Evolutionary conservation across 2,329 filamentous ascomycete species (phyloP).

Genomic region (Colletotrichum cereale): DNA sequence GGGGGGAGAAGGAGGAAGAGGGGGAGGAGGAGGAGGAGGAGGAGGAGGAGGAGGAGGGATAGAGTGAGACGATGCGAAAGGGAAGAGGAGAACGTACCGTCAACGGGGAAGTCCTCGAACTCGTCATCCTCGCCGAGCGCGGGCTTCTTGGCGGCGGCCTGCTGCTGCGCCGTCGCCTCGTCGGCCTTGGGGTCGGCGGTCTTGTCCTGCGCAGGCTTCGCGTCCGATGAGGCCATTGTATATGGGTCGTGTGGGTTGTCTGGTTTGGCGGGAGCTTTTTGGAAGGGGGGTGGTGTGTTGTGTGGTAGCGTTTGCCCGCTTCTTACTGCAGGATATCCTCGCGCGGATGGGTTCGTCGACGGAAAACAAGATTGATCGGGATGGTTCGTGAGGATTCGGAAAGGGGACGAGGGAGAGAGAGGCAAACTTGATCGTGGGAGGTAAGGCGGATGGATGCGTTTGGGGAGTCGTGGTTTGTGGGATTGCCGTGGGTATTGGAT

Average conservation of each 20-base stretch:
- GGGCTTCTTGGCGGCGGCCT: slow-evolving; percentile 56
- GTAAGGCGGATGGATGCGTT: not conserved
- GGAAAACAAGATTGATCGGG: not conserved
- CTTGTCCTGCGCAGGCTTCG: slow-evolving; percentile 48
- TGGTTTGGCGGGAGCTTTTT: not conserved
- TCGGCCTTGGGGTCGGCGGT: slow-evolving; percentile 56
- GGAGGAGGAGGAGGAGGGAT: not conserved
- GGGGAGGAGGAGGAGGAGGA: slow-evolving; percentile 21
- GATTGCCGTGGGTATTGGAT: slow-evolving; percentile 13
- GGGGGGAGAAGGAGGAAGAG: not conserved
- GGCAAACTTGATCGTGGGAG: not conserved
- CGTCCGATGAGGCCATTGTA: slow-evolving; percentile 46
- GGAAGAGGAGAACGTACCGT: slow-evolving; percentile 70
- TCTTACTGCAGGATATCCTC: not conserved
- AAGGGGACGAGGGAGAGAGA: no score
- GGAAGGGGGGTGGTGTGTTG: no score
- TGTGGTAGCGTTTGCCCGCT: slow-evolving; percentile 6
- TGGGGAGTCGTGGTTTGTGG: not conserved
- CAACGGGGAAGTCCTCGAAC: slow-evolving; percentile 98
- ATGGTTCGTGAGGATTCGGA: not conserved
- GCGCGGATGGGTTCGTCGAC: not conserved
- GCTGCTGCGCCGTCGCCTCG: slow-evolving; percentile 70
- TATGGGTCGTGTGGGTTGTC: slow-evolving; percentile 1
- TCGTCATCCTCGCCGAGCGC: slow-evolving; percentile 97
- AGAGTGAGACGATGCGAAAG: not conserved